Evolutionary conservation across 208 protist genomes (phyloP), one percentile per base, ranked within the genome.

Genomic region (Trypanosoma brucei): DNA sequence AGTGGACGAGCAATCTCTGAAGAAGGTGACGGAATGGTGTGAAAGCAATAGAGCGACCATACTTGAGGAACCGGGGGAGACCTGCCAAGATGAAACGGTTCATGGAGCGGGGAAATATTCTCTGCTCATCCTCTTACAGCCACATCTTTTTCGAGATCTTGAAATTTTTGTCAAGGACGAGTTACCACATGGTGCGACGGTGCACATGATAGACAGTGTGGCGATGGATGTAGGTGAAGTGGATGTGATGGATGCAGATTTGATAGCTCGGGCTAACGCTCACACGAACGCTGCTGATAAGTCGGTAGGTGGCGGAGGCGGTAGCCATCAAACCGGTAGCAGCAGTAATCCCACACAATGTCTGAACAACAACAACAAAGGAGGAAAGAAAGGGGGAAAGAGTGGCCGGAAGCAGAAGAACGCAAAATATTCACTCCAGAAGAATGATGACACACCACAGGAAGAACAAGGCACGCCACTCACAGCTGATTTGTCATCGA

Each of bases 171-270:
- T 94, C 8, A 88, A 89, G 70, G 62, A 67, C 46, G 64, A 81
- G 35, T 56, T 94, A 8, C 78, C 79, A n/a, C 9, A 64, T 0
- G 85, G 85, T 14, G 84, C 83, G 67, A 70, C 75, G 3, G 62
- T 81, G 11, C 84, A 94, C 70, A 86, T 86, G 76, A 72, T 94
- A 35, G 84, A 94, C 34, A 74, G 80, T 37, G 76, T 83, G 2
- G 84, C 89, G n/a, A 82, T 81, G 38, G 81, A 79, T 50, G 48
- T 66, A 9, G 75, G 62, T 3, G 74, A 75, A 39, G 57, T 57
- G 3, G 62, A 46, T 61, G 51, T 68, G 9, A 68, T 70, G 55
- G 72, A 66, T 59, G 44, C 60, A 0, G 67, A 65, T 8, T 40
- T 65, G 0, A 62, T 66, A 45, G 59, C 63, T 31, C 54, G 36